Base-by-base conservation (phyloP, 2,329 filamentous ascomycete species). In the Amphichorda felina region DNA sequence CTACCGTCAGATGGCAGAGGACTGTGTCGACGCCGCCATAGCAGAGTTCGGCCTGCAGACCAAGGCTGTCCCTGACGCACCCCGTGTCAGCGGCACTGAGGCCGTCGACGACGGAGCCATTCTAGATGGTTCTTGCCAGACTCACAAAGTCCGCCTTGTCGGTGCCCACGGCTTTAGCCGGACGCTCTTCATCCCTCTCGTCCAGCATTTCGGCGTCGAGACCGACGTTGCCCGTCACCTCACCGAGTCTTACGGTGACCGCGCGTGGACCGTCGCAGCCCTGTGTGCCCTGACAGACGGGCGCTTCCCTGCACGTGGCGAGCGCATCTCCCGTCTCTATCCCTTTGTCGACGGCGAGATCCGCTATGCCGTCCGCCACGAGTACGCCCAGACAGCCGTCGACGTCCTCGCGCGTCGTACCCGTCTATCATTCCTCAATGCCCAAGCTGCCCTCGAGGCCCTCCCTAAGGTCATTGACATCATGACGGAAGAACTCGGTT, bases 331-430 rank as follows among this genome's bases (percentile, higher is more conserved):
- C 3, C 59, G 72, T 13, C 66, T 94, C 19, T 94, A 94, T 57
- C 86, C 88, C 11, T 94, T 91, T 56, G 76, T 95, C 18, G 88
- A 95, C 50, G 87, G 87, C 33, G 89, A 96, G 61, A 72, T 95
- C 28, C 76, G 86, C 37, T 94, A 94, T 54, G 86, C 86, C 17
- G 77, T 94, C 28, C 70, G 79, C 34, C 80, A 94, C 57, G 89
- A 95, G 61, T 93, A 93, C 51, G 89, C 89, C 4, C 84, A 94
- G 57, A 93, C 85, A 3, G 85, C 86, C 2, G 80, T 88, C 13
- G 88, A 95, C 53, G 82, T 95, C 10, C 66, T 95, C 32, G 88
- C 87, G 3, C 74, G 89, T 40, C 72, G 88, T 41, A 95, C 83
- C 28, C 70, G 89, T 38, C 63, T 95, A 38, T 83, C 87, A 8